phyloP scores from a whole-genome alignment of 1,284 basidiomycete genomes.

The Naganishia sp. region DNA sequence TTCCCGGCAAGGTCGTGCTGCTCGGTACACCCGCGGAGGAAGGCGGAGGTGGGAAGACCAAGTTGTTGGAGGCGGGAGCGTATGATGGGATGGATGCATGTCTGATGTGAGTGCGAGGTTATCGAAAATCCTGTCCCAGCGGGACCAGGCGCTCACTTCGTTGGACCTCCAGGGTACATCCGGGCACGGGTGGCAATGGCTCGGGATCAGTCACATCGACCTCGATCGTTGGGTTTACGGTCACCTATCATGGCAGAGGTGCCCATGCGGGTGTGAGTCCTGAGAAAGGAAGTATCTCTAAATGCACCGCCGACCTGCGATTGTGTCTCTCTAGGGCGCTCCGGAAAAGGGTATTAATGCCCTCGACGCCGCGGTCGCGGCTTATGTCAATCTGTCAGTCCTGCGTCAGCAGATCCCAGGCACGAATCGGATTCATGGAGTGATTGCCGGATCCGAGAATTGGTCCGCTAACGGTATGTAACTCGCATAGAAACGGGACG shows the following conservation, averaged over 20 bases:
- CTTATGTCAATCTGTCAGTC: conserved; percentile 54
- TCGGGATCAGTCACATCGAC: conserved; percentile 25
- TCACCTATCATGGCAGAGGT: conserved; percentile 40
- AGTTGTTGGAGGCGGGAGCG: conserved; percentile 59
- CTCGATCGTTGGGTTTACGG: conserved; percentile 38
- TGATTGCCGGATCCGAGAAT: conserved; percentile 50
- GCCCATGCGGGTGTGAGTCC: conserved; percentile 40
- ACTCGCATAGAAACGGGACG: background rate
- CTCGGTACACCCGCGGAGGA: conserved; percentile 86
- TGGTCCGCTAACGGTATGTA: conserved; percentile 42
- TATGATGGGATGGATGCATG: conserved; percentile 71
- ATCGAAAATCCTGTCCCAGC: background rate
- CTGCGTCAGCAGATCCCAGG: conserved; percentile 55
- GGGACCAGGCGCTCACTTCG: background rate
- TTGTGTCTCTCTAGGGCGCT: conserved; percentile 30
- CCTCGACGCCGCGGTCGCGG: conserved; percentile 56
- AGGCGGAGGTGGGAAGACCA: conserved; percentile 72
- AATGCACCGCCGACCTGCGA: background rate
- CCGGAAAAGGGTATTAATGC: conserved; percentile 57
- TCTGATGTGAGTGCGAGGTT: conserved; percentile 59
- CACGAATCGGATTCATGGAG: conserved; percentile 51
- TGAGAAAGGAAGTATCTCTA: background rate
- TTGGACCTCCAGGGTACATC: conserved; percentile 12
- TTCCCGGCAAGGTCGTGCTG: conserved; percentile 71
- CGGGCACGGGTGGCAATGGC: conserved; percentile 30